Conservation (phyloP, 1,139 yeast species). For the Candida frijolesensis region DNA sequence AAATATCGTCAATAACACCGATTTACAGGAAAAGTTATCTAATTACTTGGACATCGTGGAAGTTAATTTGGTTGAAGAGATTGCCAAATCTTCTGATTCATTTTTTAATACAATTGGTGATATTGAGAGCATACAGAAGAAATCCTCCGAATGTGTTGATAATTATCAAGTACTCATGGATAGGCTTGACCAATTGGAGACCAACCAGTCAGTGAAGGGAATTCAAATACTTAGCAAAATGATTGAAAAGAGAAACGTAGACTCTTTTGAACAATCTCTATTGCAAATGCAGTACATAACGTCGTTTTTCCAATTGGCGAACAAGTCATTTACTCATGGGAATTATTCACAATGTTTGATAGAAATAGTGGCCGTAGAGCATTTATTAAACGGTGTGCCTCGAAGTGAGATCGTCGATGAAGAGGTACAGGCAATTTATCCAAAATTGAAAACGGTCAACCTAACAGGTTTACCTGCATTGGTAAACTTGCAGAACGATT, state of each 20-base stretch:
- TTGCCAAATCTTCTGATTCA: constrained; percentile 79
- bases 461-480: constrained; percentile 63
- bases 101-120: constrained; percentile 86
- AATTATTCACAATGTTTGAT: constrained; percentile 48
- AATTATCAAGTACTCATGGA: constrained; percentile 48
- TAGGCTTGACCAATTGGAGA: constrained; percentile 46
- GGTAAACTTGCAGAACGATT: constrained; percentile 53
- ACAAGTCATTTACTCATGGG: constrained; percentile 44
- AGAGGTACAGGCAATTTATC: constrained; percentile 29
- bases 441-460: constrained; percentile 53
- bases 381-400: constrained; percentile 54
- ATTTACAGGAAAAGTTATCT: constrained; percentile 78
- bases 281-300: constrained; percentile 61
- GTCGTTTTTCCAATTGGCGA: constrained; percentile 55
- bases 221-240: constrained; percentile 53
- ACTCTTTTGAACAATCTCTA: constrained; percentile 61
- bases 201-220: constrained; percentile 54
- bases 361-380: constrained; percentile 57
- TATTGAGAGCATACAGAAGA: constrained; percentile 60
- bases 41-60: constrained; percentile 87
- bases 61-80: constrained; percentile 75
- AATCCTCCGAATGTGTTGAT: constrained; percentile 54
- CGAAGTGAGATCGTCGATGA: constrained; percentile 25
- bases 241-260: constrained; percentile 60
- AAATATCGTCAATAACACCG: constrained; percentile 42